Percentiles rank a stretch among this genome's conserved stretches.
phyloP scores from a whole-genome alignment of 345 rosid species.

The Euphorbia pulcherrima region DNA sequence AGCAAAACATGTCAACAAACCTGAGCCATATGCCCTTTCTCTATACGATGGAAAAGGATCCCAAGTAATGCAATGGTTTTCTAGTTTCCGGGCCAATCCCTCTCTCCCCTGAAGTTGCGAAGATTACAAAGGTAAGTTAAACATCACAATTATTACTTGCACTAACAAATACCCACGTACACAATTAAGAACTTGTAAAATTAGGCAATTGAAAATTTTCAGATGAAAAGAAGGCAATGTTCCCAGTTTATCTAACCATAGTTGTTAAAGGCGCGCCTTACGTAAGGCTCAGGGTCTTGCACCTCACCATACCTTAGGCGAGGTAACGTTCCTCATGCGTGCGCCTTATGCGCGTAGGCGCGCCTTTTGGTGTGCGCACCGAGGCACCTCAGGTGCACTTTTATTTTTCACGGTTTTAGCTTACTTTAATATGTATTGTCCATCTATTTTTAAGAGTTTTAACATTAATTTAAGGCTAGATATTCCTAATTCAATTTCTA shows the following conservation, averaged over 20 bases:
- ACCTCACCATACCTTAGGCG: too few species aligned
- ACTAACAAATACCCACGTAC: not conserved
- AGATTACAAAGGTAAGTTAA: slow-evolving; percentile 22
- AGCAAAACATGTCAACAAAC: slow-evolving; percentile 48
- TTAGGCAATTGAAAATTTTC: not conserved
- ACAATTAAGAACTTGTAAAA: not conserved
- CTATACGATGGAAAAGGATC: slow-evolving; percentile 85
- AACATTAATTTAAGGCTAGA: too few species aligned
- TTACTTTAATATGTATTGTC: too few species aligned
- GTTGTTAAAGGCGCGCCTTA: too few species aligned
- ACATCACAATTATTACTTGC: not conserved
- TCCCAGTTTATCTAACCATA: too few species aligned
- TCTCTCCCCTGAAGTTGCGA: slow-evolving; percentile 60
- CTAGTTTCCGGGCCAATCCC: slow-evolving; percentile 81
- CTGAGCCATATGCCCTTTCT: slow-evolving; percentile 89
- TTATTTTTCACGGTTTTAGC: too few species aligned
- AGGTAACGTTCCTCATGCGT: too few species aligned
- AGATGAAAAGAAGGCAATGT: not conserved
- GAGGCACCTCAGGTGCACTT: too few species aligned
- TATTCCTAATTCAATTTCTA: too few species aligned
- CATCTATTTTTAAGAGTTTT: too few species aligned
- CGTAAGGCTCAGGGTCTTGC: slow-evolving; percentile 39
- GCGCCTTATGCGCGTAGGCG: too few species aligned
- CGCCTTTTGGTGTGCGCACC: too few species aligned
- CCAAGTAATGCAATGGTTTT: slow-evolving; percentile 85